Evolutionary conservation across 768 basidiomycete genomes (phyloP), one percentile per base, ranked within the genome.

Genomic region (Suillus subaureus): DNA sequence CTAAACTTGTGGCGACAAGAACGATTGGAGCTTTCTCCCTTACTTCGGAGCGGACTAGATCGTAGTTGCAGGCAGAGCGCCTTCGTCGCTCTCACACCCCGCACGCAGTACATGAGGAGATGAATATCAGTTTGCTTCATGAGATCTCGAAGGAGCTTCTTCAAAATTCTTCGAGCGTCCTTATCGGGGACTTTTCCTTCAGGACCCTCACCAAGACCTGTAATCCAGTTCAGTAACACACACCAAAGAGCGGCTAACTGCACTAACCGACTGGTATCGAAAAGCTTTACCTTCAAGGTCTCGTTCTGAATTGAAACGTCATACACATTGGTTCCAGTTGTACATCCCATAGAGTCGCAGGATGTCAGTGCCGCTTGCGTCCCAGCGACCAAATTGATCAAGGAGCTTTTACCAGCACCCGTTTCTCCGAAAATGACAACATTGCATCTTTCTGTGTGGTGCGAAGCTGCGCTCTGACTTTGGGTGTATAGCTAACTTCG

Each of bases 1-100:
- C 78, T 39, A 79, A 71, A 35, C 76, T 74, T 11, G 77, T 78
- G n/a, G 79, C 76, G 21, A 79, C 70, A 56, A 79, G 58, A 31
- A 74, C 75, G 4, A 78, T 68, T 2, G 76, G 76, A 15, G 77
- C 71, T 57, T 21, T 55, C 54, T 75, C 72, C 63, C 70, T 72
- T 63, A 79, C 67, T 12, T 70, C 69, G 4, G 68, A 68, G 57
- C 74, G 73, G 66, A 78, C 74, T 42, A 74, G 61, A 21, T 72
- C 69, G 63, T 78, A 79, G 62, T 75, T 79, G 37, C 69, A n/a
- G 71, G 35, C 70, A 68, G 15, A 72, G 54, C 9, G 70, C 71
- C 35, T 69, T 70, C 61, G 70, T 76, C 60, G 72, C 69, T 61
- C 78, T 67, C 18, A 70, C 71, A n/a, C 73, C 78, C n/a, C 77